Evolutionary conservation across 2,329 filamentous ascomycete genomes (phyloP), one percentile per base, ranked within the genome.

Genomic region (Myotisia sp.): DNA sequence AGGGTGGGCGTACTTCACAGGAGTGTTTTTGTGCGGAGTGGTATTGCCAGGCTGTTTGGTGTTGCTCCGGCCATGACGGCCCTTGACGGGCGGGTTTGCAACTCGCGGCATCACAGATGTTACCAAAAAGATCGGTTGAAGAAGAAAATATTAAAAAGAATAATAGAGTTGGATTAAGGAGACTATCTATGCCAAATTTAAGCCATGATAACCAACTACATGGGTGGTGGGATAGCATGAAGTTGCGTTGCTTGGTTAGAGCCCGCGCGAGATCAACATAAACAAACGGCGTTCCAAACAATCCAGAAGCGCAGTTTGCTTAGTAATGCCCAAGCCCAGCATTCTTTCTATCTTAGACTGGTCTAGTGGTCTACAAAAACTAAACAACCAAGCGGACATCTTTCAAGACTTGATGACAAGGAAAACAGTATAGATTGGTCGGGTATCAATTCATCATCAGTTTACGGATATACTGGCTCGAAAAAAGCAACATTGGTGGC

Each of bases 31-130:
- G 44, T 66, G 67, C 43, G 64, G 66, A 40, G 64, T 70, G 30
- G 60, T 60, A 14, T 36, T 33, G 10, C 12, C 14, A 33, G 49
- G 54, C 34, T 62, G 59, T 47, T 64, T 64, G 37, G 62, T 59
- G 47, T 54, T 44, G 18, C 47, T 46, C 29, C 49, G 57, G 43
- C 55, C 59, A 47, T 59, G 62, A 30, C 37, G 38, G 33, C 49
- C 48, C 42, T 59, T 59, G 29, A 52, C 53, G 16, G 60, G 58
- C 6, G 55, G 53, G 42, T 67, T 65, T 47, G 63, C 65, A 36
- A 70, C 63, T 55, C 70, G 67, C 56, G 70, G 67, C 70, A 74
- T 74, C 41, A 41, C 55, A 41, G 42, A 39, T 31, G 35, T 27
- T 28, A 37, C 33, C 10, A 18, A 3, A 6, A 12, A 8, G 22